Base-by-base conservation (phyloP, 1,284 basidiomycete species). In the Microbotryum intermedium region DNA sequence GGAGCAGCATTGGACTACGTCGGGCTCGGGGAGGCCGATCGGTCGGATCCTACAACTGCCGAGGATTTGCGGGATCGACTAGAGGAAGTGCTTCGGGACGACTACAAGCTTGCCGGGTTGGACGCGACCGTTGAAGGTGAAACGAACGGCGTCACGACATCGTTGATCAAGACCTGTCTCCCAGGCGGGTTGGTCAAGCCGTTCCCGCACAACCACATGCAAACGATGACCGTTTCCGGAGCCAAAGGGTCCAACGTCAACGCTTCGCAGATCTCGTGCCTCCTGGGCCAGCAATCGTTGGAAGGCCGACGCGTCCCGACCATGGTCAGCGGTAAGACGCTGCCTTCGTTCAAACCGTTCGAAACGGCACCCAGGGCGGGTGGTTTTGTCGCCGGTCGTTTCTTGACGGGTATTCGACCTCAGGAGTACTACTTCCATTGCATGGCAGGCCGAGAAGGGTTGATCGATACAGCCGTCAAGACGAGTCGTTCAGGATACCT, bases 401-500 rank as follows among this genome's bases (percentile, higher is more conserved):
- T 99, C 83, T 82, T 99, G 79, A 98, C 95, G 21, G 95, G 95
- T 62, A 87, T 99, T 74, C 90, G 88, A 66, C 95, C 95, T 0
- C 95, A 99, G 74, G 95, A 99, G 76, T 99, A 97, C 78, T 99
- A 97, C 79, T 99, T 99, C 82, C 95, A 98, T 78, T 97, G 95
- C 76, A 99, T 99, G 95, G 93, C 95, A 61, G 95, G 95, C 57
- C 85, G 95, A 70, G 95, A 98, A 78, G 95, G 95, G 75, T 82
- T 99, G 39, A 99, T 98, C 72, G 95, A 99, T 74, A 99, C 95
- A 11, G 95, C 95, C 53, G 95, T 99, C 76, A 99, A 99, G 78
- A 99, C 95, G 6, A 90, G 89, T 67, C 90, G 95, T 66, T 99
- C 95, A 11, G 95, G 95, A 25, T 99, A 99, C 75, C 82, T 99